These are phyloP conservation scores for Cutaneotrichosporon cavernicola DNA, from an alignment of 1,284 basidiomycete genomes.

Conservation along the genomic window DNA sequence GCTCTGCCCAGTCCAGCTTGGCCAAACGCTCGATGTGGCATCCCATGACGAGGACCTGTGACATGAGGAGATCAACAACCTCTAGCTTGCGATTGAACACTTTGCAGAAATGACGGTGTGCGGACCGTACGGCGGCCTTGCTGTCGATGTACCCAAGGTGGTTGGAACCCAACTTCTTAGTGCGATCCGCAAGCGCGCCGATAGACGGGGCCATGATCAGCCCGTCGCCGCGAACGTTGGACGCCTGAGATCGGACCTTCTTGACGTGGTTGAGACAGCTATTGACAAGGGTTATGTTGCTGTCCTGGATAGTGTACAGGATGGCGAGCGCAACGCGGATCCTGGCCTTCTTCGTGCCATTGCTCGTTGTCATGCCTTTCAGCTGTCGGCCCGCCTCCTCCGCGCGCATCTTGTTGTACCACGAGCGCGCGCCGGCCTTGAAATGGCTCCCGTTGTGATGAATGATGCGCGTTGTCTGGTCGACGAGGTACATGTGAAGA, in stretches of 20 bases:
- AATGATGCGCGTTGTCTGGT: constrained; percentile 12
- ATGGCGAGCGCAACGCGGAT: constrained; percentile 35
- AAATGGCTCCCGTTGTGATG: constrained; percentile 17
- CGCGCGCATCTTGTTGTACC: constrained; percentile 22
- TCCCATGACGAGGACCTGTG: constrained; percentile 19
- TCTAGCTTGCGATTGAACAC: constrained; percentile 12
- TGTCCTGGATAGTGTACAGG: constrained; percentile 35
- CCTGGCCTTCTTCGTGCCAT: constrained; percentile 13
- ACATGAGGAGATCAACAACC: constrained; percentile 24
- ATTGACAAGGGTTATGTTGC: constrained; percentile 30
- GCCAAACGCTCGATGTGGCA: constrained; percentile 22
- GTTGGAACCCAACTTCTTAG: constrained; percentile 15
- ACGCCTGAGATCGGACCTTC: constrained; percentile 5
- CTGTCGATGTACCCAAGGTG: constrained; percentile 29
- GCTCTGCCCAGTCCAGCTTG: constrained; percentile 19
- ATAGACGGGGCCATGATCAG: constrained; percentile 29
- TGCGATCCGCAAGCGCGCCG: constrained; percentile 30
- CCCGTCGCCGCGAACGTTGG: constrained; percentile 28
- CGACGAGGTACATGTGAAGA: constrained; percentile 21
- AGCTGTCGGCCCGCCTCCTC: not conserved
- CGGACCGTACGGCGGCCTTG: constrained; percentile 1
- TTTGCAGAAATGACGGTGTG: constrained; percentile 10
- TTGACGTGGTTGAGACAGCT: constrained; percentile 24
- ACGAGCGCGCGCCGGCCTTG: constrained; percentile 18
- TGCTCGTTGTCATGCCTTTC: constrained; percentile 15